Evolutionary conservation across 164 flowering plant genomes (phyloP), one percentile per base, ranked within the genome.

Genomic region (Vitis riparia): DNA sequence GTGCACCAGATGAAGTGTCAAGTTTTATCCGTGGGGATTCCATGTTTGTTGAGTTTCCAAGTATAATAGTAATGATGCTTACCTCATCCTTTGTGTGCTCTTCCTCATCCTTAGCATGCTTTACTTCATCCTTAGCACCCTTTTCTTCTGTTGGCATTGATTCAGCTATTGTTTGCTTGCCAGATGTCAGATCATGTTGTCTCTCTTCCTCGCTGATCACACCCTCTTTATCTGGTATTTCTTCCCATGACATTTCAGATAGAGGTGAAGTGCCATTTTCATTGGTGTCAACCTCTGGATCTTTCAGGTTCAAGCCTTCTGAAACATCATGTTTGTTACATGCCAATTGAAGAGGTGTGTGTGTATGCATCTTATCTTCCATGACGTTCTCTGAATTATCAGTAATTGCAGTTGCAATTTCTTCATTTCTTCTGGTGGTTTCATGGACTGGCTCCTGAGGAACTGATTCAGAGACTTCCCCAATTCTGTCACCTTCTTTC

Each of bases 321-420:
- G 27, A 52, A 57, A 19, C 55, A 60, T 17, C 62, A 30, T 32
- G 65, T 66, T 56, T 27, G 9, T 59, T 13, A 30, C 55, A 23
- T 23, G 60, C 17, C 55, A 16, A 53, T 52, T 13, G 13, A 29
- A 16, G 50, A n/a, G 68, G 32, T 66, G 19, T 30, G 17, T 53
- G 59, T 47, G 30, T 23, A 23, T 55, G 72, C 68, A 63, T 73
- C 61, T 64, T 58, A 37, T 13, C 69, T 68, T 81, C 76, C 57
- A 44, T n/a, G 13, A 55, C 44, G 55, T 51, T 63, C 55, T 75
- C 61, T 58, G 64, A 44, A 30, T 27, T 10, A 56, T 55, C 75
- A 68, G 44, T 60, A 57, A 69, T 60, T 57, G 59, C 68, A 11
- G 52, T 63, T 56, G 63, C 56, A 51, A n/a, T 19, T 69, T 49